A percentile compares a stretch with the other conserved stretches of the same genome.
phyloP scores from a whole-genome alignment of 169 alveolate genomes.

The Plasmodium falciparum region DNA sequence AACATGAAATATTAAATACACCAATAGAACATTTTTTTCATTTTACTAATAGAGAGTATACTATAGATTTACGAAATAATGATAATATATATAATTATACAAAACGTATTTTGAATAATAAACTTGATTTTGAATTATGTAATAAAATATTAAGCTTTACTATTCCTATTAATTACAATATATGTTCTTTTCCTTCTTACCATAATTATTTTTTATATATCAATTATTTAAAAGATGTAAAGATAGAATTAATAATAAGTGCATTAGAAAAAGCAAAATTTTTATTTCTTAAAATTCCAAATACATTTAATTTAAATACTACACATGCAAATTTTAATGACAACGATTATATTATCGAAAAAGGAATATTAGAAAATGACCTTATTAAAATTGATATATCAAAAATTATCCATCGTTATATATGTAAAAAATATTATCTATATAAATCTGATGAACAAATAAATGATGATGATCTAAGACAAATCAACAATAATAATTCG shows the following conservation, averaged over 20 bases:
- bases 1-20: slow-evolving; percentile 6
- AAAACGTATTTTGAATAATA: slow-evolving; percentile 1
- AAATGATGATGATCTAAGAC: background rate
- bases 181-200: slow-evolving; percentile 41
- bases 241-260: background rate
- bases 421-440: slow-evolving; percentile 10
- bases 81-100: slow-evolving; percentile 22
- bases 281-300: slow-evolving; percentile 25
- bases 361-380: slow-evolving; percentile 59
- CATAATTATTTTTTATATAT: slow-evolving; percentile 23
- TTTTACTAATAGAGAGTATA: slow-evolving; percentile 7
- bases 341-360: slow-evolving; percentile 20
- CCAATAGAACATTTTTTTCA: slow-evolving; percentile 3
- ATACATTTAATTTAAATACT: slow-evolving; percentile 4
- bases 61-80: background rate
- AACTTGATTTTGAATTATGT: slow-evolving; percentile 10
- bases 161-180: slow-evolving; percentile 25
- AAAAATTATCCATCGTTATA: background rate
- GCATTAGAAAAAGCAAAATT: slow-evolving; percentile 20
- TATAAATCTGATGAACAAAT: background rate
- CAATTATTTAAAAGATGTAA: slow-evolving; percentile 10
- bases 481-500: background rate
- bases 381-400: slow-evolving; percentile 27
- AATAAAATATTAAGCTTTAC: slow-evolving; percentile 26
- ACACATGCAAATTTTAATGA: slow-evolving; percentile 29